phyloP scores from a whole-genome alignment of 1,284 basidiomycete genomes.

The Lentinula novae-zelandiae region DNA sequence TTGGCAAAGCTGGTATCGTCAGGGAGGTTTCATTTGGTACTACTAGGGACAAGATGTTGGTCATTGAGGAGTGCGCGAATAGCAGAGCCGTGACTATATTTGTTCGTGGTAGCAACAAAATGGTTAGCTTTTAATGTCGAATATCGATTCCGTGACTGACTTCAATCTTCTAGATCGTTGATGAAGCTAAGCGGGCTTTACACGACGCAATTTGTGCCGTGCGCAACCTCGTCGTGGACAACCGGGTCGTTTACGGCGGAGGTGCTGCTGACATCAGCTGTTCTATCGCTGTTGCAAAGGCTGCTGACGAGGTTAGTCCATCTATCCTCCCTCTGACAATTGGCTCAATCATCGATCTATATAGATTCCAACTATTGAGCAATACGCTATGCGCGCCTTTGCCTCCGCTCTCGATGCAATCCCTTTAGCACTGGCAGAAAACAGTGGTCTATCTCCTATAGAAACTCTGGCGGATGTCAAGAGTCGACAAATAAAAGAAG shows the following conservation, averaged over 20 bases:
- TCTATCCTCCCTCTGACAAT: neutral
- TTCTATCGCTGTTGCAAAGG: conserved; percentile 88
- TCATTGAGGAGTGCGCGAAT: conserved; percentile 98
- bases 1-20: conserved; percentile 91
- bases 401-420: conserved; percentile 90
- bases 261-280: conserved; percentile 98
- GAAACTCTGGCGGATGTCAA: conserved; percentile 95
- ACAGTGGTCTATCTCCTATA: conserved; percentile 95
- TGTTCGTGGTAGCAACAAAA: conserved; percentile 97
- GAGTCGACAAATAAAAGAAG: conserved; percentile 89
- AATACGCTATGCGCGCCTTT: conserved; percentile 99
- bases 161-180: conserved; percentile 73
- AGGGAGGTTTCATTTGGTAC: conserved; percentile 96
- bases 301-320: conserved; percentile 79
- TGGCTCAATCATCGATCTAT: neutral
- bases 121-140: conserved; percentile 53
- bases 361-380: conserved; percentile 93
- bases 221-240: conserved; percentile 92
- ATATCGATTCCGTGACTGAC: conserved; percentile 1
- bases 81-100: conserved; percentile 96
- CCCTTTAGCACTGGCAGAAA: conserved; percentile 95
- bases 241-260: conserved; percentile 97
- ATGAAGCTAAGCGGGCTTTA: conserved; percentile 96
- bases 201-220: conserved; percentile 98
- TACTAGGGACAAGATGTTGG: conserved; percentile 97